Percentiles rank a stretch among this genome's conserved stretches.
These are phyloP conservation scores for Moelleriella libera DNA, from an alignment of 2,329 filamentous ascomycete species.

Conservation along the genomic window DNA sequence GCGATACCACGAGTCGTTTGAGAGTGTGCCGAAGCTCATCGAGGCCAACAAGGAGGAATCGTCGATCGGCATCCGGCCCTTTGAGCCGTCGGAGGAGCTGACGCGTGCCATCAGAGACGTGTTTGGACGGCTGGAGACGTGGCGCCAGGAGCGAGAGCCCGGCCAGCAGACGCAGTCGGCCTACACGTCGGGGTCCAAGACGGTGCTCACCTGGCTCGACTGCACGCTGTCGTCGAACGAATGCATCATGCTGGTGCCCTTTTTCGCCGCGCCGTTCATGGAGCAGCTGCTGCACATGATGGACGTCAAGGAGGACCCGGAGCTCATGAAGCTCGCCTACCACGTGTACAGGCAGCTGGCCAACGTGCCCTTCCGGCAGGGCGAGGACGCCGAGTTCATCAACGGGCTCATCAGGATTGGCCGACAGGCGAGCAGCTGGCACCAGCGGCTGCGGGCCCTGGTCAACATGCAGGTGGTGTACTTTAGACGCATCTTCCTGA, in stretches of 20 bases:
- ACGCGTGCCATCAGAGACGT: constrained; percentile 55
- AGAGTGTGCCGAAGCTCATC: constrained; percentile 61
- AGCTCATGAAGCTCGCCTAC: constrained; percentile 86
- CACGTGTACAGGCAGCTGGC: constrained; percentile 93
- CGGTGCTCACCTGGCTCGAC: constrained; percentile 89
- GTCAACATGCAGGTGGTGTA: constrained; percentile 99
- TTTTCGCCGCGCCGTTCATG: constrained; percentile 83
- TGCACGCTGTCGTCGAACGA: constrained; percentile 81
- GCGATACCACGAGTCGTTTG: constrained; percentile 86
- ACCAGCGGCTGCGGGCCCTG: constrained; percentile 83
- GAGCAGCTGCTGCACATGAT: constrained; percentile 97
- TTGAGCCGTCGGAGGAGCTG: constrained; percentile 65
- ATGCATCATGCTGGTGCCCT: constrained; percentile 77
- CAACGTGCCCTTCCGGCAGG: constrained; percentile 82
- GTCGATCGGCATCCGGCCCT: constrained; percentile 73
- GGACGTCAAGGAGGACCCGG: constrained; percentile 97
- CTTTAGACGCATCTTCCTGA: constrained; percentile 88
- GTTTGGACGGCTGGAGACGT: constrained; percentile 68
- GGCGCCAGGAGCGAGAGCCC: constrained; percentile 71
- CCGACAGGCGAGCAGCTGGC: constrained; percentile 74
- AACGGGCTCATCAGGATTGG: constrained; percentile 78
- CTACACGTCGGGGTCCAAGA: constrained; percentile 94
- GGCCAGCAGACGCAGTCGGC: constrained; percentile 88
- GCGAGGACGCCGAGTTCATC: constrained; percentile 76
- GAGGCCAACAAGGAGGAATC: constrained; percentile 66